phyloP scores from a whole-genome alignment of 345 rosid species.

The Rhizophora mangle region DNA sequence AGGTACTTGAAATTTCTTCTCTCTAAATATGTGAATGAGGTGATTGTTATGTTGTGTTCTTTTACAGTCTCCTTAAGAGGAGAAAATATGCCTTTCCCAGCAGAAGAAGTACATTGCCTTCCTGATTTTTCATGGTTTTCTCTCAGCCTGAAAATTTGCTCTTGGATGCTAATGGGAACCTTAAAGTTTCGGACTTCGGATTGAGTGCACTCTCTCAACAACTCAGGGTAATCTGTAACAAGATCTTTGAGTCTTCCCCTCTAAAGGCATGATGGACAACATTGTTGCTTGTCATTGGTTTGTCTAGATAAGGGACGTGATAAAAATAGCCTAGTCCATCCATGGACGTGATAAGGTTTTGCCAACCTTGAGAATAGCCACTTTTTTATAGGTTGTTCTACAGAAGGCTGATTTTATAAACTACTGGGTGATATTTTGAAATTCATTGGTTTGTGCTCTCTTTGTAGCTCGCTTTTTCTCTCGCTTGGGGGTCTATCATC shows the following conservation, averaged over 20 bases:
- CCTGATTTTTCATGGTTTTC: constrained; percentile 13
- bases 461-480: too few species aligned
- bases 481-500: not conserved
- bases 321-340: not conserved
- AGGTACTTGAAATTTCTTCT: constrained; percentile 44
- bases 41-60: not conserved
- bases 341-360: not conserved
- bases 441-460: too few species aligned
- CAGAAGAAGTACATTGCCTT: constrained; percentile 7
- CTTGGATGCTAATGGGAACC: constrained; percentile 79
- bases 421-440: too few species aligned
- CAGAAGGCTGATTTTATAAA: too few species aligned
- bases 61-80: not conserved
- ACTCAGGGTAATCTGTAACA: constrained; percentile 67
- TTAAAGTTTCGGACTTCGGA: constrained; percentile 96
- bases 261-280: not conserved
- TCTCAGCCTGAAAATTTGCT: constrained; percentile 90
- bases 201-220: constrained; percentile 93
- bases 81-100: constrained; percentile 1
- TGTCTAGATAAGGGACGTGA: not conserved
- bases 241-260: not conserved
- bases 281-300: not conserved
- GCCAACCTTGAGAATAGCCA: not conserved
- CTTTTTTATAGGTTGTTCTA: too few species aligned
- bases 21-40: not conserved